Evolutionary conservation across 2,329 filamentous ascomycete genomes (phyloP).

Genomic region (Talaromyces sp.): DNA sequence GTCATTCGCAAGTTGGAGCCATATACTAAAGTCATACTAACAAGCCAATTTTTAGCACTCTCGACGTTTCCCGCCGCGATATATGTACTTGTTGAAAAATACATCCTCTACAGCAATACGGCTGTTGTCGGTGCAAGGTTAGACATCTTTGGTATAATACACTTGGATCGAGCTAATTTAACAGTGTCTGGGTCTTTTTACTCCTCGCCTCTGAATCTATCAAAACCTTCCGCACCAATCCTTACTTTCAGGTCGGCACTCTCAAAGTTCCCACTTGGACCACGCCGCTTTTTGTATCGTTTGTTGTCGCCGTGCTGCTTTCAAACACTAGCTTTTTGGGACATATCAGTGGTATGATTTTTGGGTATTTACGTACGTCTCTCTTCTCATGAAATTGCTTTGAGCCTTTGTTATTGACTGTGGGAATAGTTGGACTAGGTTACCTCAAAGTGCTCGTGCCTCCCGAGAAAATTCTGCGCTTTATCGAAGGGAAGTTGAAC

Average conservation of each 20-base stretch:
- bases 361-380: conserved; percentile 78
- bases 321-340: conserved; percentile 81
- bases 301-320: conserved; percentile 72
- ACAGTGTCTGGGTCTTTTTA: conserved; percentile 87
- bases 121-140: conserved; percentile 80
- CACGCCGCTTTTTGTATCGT: conserved; percentile 72
- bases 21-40: not conserved
- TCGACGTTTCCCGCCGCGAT: conserved; percentile 77
- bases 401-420: not conserved
- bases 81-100: conserved; percentile 76
- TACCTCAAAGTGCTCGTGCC: conserved; percentile 87
- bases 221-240: conserved; percentile 77
- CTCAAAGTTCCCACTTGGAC: conserved; percentile 87
- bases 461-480: conserved; percentile 81
- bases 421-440: conserved; percentile 67
- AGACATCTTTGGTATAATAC: conserved; percentile 22
- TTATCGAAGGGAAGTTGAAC: conserved; percentile 84
- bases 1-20: conserved; percentile 35
- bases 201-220: conserved; percentile 81
- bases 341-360: conserved; percentile 75
- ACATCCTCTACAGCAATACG: conserved; percentile 67
- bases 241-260: conserved; percentile 64
- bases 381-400: not conserved
- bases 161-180: conserved; percentile 12
- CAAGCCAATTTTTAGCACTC: conserved; percentile 53